Conservation (phyloP, 352 stramenopile genomes). For the Phytophthora crassamura region DNA sequence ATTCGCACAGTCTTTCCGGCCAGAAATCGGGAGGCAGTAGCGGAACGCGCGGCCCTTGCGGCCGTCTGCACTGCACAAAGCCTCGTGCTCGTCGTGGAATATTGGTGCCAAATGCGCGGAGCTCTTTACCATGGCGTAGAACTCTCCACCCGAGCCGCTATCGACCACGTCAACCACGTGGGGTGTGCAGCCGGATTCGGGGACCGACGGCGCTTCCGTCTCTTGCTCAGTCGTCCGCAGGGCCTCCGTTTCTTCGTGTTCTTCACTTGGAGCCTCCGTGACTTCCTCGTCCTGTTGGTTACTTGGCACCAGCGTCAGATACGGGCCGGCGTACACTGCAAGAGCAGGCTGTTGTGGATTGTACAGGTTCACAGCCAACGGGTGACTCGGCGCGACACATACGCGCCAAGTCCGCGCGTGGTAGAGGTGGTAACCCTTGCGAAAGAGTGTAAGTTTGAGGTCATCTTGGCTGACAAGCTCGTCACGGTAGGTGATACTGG, state of each 20-base stretch:
- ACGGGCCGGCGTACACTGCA: conserved; percentile 18
- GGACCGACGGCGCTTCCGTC: neutral
- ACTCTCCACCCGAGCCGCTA: neutral
- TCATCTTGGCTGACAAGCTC: conserved; percentile 2
- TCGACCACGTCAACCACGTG: neutral
- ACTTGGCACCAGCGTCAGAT: conserved; percentile 31
- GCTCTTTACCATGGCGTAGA: conserved; percentile 15
- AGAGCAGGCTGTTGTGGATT: conserved; percentile 20
- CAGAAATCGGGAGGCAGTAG: conserved; percentile 59
- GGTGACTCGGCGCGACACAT: conserved; percentile 44
- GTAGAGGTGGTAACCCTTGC: conserved; percentile 58
- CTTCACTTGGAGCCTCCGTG: neutral
- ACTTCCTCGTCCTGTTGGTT: neutral
- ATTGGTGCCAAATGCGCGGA: conserved; percentile 9
- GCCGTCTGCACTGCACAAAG: conserved; percentile 17
- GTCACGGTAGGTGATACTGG: conserved; percentile 41
- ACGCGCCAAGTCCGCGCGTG: conserved; percentile 35
- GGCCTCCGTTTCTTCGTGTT: neutral
- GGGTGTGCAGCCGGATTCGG: conserved; percentile 1
- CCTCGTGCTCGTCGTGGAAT: conserved; percentile 25
- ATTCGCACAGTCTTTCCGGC: conserved; percentile 44
- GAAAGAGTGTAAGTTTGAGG: conserved; percentile 22
- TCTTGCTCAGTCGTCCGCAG: neutral
- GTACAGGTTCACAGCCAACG: conserved; percentile 44
- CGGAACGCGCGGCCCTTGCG: neutral